Conservation (phyloP, 805 yeast genomes). For the Isabelozyma pseudorhagii region DNA sequence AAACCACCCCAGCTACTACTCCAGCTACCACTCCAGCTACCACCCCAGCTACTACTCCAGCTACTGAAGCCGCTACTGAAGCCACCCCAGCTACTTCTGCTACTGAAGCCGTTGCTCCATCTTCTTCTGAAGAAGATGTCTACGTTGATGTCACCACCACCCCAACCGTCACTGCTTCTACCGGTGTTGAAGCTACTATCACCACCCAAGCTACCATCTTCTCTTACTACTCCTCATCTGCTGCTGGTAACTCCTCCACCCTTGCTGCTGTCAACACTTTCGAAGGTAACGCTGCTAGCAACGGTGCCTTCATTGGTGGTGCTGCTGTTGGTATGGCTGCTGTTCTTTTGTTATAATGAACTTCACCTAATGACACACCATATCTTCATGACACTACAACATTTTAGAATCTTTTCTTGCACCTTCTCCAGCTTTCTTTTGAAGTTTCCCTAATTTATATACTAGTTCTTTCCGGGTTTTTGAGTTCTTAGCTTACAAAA, state of each 20-base stretch:
- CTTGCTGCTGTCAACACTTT: slow-evolving; percentile 21
- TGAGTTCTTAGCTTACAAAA: too few relatives aligned
- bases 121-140: slow-evolving; percentile 23
- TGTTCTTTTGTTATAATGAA: slow-evolving; percentile 19
- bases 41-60: slow-evolving; percentile 8
- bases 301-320: slow-evolving; percentile 22
- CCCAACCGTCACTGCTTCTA: slow-evolving; percentile 46
- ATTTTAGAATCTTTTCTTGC: neutral
- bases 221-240: slow-evolving; percentile 21
- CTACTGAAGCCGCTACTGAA: slow-evolving; percentile 8
- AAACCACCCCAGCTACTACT: slow-evolving; percentile 11
- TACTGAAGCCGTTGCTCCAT: slow-evolving; percentile 9
- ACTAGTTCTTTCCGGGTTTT: neutral
- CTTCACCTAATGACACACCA: neutral
- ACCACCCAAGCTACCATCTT: slow-evolving; percentile 36
- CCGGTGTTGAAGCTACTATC: slow-evolving; percentile 43
- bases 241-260: slow-evolving; percentile 11
- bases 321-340: slow-evolving; percentile 42
- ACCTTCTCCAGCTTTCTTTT: neutral
- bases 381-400: neutral
- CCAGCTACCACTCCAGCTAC: slow-evolving; percentile 8
- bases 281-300: slow-evolving; percentile 31
- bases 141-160: slow-evolving; percentile 51
- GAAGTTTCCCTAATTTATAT: neutral
- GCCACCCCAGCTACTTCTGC: slow-evolving; percentile 9